phyloP scores from a whole-genome alignment of 2,329 filamentous ascomycete species.

The Stagonosporopsis vannaccii region DNA sequence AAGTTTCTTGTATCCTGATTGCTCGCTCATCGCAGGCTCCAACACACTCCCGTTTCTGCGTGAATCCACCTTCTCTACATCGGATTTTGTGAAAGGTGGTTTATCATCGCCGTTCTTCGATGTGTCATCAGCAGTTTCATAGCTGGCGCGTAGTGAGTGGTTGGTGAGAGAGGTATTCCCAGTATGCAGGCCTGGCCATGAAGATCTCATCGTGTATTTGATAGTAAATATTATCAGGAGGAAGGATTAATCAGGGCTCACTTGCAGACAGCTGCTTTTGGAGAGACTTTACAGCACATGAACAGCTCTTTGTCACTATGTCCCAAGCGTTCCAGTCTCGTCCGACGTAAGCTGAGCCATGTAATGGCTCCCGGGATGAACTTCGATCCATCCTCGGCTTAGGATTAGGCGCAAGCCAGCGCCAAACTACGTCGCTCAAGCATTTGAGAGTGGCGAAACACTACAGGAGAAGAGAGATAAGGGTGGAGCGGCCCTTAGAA shows the following conservation, averaged over 20 bases:
- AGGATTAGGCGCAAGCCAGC: not conserved
- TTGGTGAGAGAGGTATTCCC: too few relatives aligned
- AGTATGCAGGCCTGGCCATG: not conserved
- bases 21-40: not conserved
- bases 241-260: not conserved
- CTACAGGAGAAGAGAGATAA: not conserved
- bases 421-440: not conserved
- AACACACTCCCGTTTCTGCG: not conserved
- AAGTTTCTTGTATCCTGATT: not conserved
- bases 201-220: not conserved
- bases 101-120: not conserved
- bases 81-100: not conserved
- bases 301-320: not conserved
- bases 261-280: not conserved
- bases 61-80: not conserved
- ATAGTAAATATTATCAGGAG: not conserved
- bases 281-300: not conserved
- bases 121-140: not conserved
- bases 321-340: not conserved
- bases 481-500: not conserved
- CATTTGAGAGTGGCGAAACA: not conserved
- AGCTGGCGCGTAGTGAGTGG: not conserved
- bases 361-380: not conserved
- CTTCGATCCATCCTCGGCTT: not conserved
- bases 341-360: constrained; percentile 1